phyloP scores from a whole-genome alignment of 2,329 filamentous ascomycete genomes.

The Hypoxylon sp. region DNA sequence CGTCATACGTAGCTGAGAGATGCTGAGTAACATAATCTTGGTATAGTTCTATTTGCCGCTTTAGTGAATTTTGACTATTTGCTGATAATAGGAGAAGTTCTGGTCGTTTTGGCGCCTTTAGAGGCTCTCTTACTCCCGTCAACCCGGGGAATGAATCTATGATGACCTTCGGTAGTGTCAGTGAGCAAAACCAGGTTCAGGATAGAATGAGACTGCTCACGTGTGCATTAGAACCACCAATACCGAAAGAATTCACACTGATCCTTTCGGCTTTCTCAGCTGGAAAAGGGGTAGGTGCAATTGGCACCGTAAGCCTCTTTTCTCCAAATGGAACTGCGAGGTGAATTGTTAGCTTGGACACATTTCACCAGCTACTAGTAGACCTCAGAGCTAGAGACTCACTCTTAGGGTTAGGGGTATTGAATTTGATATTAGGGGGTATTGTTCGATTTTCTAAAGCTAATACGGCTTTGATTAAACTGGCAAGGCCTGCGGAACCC shows the following conservation, averaged over 20 bases:
- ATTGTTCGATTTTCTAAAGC: conserved; percentile 51
- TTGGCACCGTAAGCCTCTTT: conserved; percentile 45
- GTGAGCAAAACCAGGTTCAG: background rate
- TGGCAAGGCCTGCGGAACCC: conserved; percentile 50
- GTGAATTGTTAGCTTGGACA: conserved; percentile 22
- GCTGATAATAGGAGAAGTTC: conserved; percentile 48
- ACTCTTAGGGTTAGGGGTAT: conserved; percentile 47
- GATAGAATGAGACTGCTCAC: conserved; percentile 46
- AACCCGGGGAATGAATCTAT: conserved; percentile 41
- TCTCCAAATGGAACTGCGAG: conserved; percentile 42
- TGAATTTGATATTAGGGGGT: conserved; percentile 50
- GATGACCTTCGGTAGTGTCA: conserved; percentile 38
- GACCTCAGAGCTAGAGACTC: conserved; percentile 9
- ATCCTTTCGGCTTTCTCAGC: conserved; percentile 44
- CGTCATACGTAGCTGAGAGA: conserved; percentile 38
- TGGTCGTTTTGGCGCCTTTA: conserved; percentile 12
- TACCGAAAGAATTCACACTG: conserved; percentile 56
- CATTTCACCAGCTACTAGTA: background rate
- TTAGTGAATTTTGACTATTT: conserved; percentile 41
- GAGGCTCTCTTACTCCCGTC: background rate
- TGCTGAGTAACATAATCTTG: conserved; percentile 45
- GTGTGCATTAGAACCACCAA: conserved; percentile 52
- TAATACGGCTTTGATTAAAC: conserved; percentile 53
- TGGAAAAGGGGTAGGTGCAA: conserved; percentile 42
- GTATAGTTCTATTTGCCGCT: conserved; percentile 40